Conservation (phyloP, 441 rosid species). For the Omphalea diandra region DNA sequence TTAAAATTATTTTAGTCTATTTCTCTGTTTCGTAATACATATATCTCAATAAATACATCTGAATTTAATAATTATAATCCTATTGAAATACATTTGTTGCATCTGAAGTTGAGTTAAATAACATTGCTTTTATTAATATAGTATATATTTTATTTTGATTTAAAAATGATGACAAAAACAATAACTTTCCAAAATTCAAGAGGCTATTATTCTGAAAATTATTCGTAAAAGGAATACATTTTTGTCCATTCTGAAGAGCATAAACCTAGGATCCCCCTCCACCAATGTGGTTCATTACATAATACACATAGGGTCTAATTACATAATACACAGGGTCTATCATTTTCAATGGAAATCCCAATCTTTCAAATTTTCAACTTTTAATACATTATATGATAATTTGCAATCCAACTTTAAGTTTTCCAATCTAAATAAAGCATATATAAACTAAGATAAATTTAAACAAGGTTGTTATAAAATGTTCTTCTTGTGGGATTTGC, state of each 20-base stretch:
- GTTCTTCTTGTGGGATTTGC: not conserved
- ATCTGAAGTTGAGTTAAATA: no score
- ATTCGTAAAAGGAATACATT: not conserved
- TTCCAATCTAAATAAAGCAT: not conserved
- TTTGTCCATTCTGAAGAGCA: not conserved
- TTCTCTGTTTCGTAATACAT: no score
- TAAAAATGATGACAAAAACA: not conserved
- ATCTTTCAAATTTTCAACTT: not conserved
- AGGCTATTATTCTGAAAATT: constrained; percentile 1
- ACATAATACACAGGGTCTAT: not conserved
- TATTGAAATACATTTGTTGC: no score
- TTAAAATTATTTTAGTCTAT: no score
- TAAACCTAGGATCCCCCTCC: constrained; percentile 27
- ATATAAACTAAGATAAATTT: not conserved
- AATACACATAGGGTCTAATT: no score
- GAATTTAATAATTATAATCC: no score
- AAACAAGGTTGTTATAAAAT: not conserved
- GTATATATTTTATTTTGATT: no score
- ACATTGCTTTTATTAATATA: no score
- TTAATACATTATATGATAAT: not conserved
- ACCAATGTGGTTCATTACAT: not conserved
- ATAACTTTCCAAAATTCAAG: not conserved
- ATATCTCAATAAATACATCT: no score
- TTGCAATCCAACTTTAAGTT: not conserved
- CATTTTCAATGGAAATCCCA: not conserved